Evolutionary conservation across 192 early-diverging fungal species (phyloP).

Genomic region (Backusella tarrabulga): DNA sequence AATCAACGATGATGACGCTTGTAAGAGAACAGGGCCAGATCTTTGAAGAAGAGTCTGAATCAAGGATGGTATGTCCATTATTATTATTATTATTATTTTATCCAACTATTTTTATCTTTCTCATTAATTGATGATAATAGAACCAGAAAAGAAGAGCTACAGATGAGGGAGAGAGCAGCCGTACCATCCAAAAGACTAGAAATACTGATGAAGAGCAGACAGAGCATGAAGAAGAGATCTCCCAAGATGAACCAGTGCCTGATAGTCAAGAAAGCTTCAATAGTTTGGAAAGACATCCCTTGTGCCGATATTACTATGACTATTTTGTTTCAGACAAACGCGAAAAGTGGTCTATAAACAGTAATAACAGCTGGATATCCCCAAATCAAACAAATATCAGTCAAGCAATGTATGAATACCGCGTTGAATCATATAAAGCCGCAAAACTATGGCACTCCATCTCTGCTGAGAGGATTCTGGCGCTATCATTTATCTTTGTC

Average conservation of each 20-base stretch:
- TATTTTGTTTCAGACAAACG: not conserved
- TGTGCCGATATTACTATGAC: not conserved
- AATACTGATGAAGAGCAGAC: not conserved
- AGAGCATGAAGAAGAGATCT: not conserved
- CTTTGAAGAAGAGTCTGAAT: no score
- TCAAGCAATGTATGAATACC: not conserved
- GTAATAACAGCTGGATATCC: not conserved
- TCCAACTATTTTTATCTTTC: no score
- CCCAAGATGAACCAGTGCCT: not conserved
- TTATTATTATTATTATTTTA: not conserved
- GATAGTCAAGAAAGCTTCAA: not conserved
- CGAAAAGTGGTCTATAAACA: not conserved
- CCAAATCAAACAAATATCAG: not conserved
- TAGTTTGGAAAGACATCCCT: not conserved
- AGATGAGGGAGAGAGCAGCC: not conserved
- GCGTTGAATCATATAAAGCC: not conserved
- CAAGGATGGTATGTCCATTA: no score
- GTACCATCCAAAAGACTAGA: not conserved
- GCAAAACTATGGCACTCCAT: not conserved
- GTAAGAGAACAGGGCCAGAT: no score
- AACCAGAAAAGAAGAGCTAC: not conserved
- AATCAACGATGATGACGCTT: no score
- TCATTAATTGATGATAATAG: not conserved
- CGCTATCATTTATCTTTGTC: not conserved
- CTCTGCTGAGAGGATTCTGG: not conserved